phyloP scores from a whole-genome alignment of 768 basidiomycete species.

The Mycena belliarum region DNA sequence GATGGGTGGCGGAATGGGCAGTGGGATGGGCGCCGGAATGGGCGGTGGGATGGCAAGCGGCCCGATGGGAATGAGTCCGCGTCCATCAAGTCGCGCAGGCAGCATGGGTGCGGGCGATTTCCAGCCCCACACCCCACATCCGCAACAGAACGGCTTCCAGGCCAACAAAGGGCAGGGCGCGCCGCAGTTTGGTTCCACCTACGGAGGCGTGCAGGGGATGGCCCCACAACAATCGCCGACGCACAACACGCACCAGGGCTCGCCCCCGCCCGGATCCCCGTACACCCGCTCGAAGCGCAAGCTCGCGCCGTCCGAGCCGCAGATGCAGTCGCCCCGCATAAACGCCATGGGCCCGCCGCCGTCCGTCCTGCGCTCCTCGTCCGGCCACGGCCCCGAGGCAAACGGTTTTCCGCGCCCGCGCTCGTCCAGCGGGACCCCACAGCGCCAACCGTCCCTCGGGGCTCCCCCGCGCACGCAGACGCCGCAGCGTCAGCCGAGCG shows the following conservation, averaged over 20 bases:
- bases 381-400: not conserved
- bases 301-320: conserved; percentile 12
- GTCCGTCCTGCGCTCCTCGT: conserved; percentile 13
- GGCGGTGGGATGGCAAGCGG: not conserved
- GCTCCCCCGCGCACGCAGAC: conserved; percentile 3
- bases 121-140: not conserved
- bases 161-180: conserved; percentile 1
- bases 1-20: conserved; percentile 8
- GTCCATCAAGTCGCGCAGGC: conserved; percentile 14
- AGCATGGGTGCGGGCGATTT: conserved; percentile 10
- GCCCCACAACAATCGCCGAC: not conserved
- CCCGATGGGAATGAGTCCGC: conserved; percentile 8
- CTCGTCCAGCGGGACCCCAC: conserved; percentile 6
- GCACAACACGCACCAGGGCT: conserved; percentile 5
- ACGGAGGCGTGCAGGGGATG: conserved; percentile 3
- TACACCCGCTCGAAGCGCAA: conserved; percentile 11
- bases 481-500: conserved; percentile 10
- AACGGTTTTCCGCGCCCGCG: conserved; percentile 10
- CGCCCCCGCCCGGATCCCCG: conserved; percentile 12
- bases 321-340: conserved; percentile 13
- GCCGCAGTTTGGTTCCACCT: conserved; percentile 15
- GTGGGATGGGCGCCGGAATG: not conserved
- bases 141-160: conserved; percentile 17
- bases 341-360: conserved; percentile 20
- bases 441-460: conserved; percentile 9